Evolutionary conservation across 169 alveolate species (phyloP).

Genomic region (Cyclospora cayetanensis): DNA sequence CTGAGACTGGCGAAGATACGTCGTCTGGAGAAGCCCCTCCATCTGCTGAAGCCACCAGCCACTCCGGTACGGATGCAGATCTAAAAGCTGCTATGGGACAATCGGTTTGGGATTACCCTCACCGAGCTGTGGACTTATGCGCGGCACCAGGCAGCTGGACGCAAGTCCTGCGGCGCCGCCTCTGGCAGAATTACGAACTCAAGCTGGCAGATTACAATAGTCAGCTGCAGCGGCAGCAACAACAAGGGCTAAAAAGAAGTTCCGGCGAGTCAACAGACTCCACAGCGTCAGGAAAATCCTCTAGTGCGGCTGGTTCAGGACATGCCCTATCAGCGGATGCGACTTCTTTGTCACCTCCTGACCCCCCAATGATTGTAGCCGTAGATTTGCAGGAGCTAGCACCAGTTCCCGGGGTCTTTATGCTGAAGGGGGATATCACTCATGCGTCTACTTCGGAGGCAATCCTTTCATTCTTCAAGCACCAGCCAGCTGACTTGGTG

Average conservation of each 20-base stretch:
- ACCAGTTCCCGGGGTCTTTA: slow-evolving; percentile 93
- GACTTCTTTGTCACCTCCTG: background rate
- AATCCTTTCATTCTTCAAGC: slow-evolving; percentile 81
- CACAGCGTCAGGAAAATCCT: slow-evolving; percentile 55
- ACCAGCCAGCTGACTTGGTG: slow-evolving; percentile 89
- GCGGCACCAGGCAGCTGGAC: slow-evolving; percentile 99
- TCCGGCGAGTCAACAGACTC: slow-evolving; percentile 4
- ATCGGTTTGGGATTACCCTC: slow-evolving; percentile 55
- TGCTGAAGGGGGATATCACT: slow-evolving; percentile 97
- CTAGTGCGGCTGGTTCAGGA: background rate
- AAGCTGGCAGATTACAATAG: background rate
- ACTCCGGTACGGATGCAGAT: too few relatives aligned
- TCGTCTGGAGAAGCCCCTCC: background rate
- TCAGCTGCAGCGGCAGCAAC: slow-evolving; percentile 62
- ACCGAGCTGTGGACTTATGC: slow-evolving; percentile 95
- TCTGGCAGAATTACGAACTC: slow-evolving; percentile 38
- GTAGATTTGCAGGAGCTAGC: slow-evolving; percentile 98
- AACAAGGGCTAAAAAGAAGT: background rate
- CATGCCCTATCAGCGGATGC: background rate
- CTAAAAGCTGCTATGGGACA: too few relatives aligned
- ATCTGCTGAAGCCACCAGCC: background rate
- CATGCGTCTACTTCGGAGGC: slow-evolving; percentile 30
- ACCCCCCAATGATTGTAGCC: slow-evolving; percentile 90
- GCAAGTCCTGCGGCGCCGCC: slow-evolving; percentile 85
- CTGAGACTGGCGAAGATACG: background rate